phyloP scores from a whole-genome alignment of 73 alveolate genomes.

The Tetrahymena thermophila region DNA sequence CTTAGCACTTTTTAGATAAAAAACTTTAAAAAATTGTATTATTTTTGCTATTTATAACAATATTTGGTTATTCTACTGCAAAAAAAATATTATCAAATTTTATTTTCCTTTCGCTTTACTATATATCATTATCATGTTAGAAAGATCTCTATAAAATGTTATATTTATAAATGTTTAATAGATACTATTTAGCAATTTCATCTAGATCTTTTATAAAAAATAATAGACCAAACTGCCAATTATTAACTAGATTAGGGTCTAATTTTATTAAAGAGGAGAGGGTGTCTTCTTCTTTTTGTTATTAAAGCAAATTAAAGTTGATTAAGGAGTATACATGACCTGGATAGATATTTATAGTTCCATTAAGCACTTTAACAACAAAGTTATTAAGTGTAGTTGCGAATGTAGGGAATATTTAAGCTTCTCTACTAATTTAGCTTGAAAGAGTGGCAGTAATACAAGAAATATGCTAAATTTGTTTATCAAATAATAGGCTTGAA shows the following conservation, averaged over 20 bases:
- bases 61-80: not conserved
- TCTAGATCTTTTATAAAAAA: not conserved
- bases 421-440: not conserved
- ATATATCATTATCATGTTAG: not conserved
- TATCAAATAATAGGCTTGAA: not conserved
- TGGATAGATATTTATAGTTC: not conserved
- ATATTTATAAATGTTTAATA: not conserved
- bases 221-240: not conserved
- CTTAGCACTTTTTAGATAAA: not conserved
- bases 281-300: not conserved
- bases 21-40: not conserved
- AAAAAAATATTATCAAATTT: too few species aligned
- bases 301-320: not conserved
- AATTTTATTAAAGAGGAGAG: not conserved
- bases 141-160: not conserved
- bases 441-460: not conserved
- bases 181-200: not conserved
- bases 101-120: not conserved
- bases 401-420: not conserved
- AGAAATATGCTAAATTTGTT: not conserved
- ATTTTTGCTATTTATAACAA: not conserved
- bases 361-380: not conserved
- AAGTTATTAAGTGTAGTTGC: not conserved
- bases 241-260: not conserved
- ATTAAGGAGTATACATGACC: not conserved